A percentile compares a stretch with the other conserved stretches of the same genome.
Evolutionary conservation across 2,329 filamentous ascomycete genomes (phyloP).

Genomic region (Aspergillus costaricaensis): DNA sequence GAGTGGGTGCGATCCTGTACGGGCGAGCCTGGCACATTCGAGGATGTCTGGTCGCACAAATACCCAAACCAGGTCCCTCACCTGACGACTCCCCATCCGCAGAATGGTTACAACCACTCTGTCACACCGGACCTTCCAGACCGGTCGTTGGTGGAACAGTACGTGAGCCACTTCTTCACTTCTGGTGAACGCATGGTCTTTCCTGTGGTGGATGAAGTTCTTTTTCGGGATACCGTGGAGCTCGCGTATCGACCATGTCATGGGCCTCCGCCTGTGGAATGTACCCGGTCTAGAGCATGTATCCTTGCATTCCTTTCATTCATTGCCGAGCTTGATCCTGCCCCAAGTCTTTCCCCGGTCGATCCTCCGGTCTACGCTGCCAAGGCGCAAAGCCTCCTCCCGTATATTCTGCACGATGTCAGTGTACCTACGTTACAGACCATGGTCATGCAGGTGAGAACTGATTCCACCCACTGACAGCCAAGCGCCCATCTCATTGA

Average conservation of each 20-base stretch:
- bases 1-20: constrained; percentile 6
- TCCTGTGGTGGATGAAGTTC: background rate
- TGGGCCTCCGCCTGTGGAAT: background rate
- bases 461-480: background rate
- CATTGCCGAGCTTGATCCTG: background rate
- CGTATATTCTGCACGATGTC: constrained; percentile 1
- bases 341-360: background rate
- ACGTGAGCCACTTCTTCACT: background rate
- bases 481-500: too few relatives aligned
- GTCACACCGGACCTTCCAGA: constrained; percentile 3
- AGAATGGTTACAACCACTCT: background rate
- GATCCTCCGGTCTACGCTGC: background rate
- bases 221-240: background rate
- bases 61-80: background rate
- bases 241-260: background rate
- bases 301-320: background rate
- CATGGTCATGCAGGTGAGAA: constrained; percentile 1
- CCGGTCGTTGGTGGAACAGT: constrained; percentile 1
- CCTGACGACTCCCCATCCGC: background rate
- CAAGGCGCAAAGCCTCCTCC: constrained; percentile 2
- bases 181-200: background rate
- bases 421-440: background rate
- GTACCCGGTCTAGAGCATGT: background rate
- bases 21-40: background rate
- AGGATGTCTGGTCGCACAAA: background rate